Base-by-base conservation (phyloP, 2,329 filamentous ascomycete species). In the Colletotrichum eleusines region DNA sequence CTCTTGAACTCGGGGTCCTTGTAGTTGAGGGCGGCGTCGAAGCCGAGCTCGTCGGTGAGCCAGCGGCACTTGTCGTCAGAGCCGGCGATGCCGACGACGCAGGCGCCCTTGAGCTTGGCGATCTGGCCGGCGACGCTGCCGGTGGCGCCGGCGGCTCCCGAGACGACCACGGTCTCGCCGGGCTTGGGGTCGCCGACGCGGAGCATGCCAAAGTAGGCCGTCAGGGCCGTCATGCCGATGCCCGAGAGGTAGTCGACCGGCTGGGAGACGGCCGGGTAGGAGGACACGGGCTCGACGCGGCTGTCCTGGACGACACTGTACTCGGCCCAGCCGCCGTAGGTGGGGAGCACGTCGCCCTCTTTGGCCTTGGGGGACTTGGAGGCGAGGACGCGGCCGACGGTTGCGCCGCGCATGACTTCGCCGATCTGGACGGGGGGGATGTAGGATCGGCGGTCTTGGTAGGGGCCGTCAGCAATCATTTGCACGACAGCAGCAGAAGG, bases 91-190 rank as follows among this genome's bases (percentile, higher is more conserved):
- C 91, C 91, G 28, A 92, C 79, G 16, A 93, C 88, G 3, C 84
- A 75, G 58, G 82, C 81, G 16, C 91, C 92, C 79, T 90, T 89
- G 63, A 94, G 81, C 83, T 93, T 94, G 23, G 92, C 91, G 74
- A 95, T 93, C 81, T 95, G 93, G 0, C 91, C 92, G 0, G 89
- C 92, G 1, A 95, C 88, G 76, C 88, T 91, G 1, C 93, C 93
- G 0, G 93, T 95, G 0, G 92, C 93, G 2, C 93, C 93, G 0
- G 93, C 93, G 1, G 93, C 93, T 8, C 92, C 92, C 11, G 89
- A 92, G 0, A 95, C 91, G 9, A 95, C 91, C 1, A 95, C 92
- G 5, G 91, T 90, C 73, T 95, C 91, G 5, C 92, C 92, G 2
- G 86, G 79, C 78, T 91, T 89, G 50, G 91, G 88, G 66, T 91